Conservation (phyloP, 1,284 basidiomycete species). For the Trametes sp. region DNA sequence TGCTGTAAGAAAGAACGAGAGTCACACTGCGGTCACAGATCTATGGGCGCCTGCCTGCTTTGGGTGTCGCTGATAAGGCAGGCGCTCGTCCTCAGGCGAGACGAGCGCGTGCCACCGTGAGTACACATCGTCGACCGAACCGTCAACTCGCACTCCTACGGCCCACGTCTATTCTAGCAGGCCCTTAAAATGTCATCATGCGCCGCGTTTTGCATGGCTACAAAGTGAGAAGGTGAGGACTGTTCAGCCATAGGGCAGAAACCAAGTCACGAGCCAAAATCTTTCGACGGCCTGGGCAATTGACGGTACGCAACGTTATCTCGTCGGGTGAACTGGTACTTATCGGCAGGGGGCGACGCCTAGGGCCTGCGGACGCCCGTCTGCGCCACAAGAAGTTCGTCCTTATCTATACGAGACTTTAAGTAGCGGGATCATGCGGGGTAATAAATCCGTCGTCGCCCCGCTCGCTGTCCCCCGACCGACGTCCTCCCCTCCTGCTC, state of each 20-base stretch:
- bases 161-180: too few species aligned
- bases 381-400: slow-evolving; percentile 3
- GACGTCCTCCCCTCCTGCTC: background rate
- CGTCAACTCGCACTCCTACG: background rate
- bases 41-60: background rate
- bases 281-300: background rate
- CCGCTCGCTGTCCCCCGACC: background rate
- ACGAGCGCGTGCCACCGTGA: slow-evolving; percentile 2
- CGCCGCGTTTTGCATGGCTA: too few species aligned
- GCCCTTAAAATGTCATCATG: too few species aligned
- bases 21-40: background rate
- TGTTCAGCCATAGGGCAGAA: background rate
- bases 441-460: slow-evolving; percentile 11
- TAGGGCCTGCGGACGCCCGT: slow-evolving; percentile 3
- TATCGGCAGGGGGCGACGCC: slow-evolving; percentile 21
- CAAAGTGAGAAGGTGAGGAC: background rate
- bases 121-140: background rate
- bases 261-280: background rate
- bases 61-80: background rate
- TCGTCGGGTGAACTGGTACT: slow-evolving; percentile 15
- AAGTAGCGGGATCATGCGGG: slow-evolving; percentile 15
- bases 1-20: background rate
- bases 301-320: slow-evolving; percentile 15
- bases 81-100: background rate
- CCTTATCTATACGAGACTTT: slow-evolving; percentile 21